Conservation (phyloP, 495 filamentous ascomycete species). For the Letharia lupina region DNA sequence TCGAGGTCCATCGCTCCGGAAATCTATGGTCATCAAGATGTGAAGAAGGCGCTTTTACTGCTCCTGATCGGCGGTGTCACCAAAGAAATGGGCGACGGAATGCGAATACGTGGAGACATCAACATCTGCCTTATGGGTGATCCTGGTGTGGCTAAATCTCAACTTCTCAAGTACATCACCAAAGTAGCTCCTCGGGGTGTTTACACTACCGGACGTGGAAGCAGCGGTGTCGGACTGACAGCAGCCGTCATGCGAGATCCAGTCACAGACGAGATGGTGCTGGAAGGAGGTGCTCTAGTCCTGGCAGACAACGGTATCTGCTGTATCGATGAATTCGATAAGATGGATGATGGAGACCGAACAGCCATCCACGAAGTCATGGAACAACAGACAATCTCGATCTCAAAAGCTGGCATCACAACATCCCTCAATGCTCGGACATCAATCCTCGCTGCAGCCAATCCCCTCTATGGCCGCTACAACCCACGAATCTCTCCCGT, state of each 20-base stretch:
- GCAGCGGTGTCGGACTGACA: constrained; percentile 92
- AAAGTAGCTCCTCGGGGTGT: constrained; percentile 96
- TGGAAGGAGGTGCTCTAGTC: constrained; percentile 93
- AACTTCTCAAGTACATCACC: constrained; percentile 93
- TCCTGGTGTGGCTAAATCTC: constrained; percentile 97
- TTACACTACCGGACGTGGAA: constrained; percentile 94
- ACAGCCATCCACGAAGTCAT: constrained; percentile 99
- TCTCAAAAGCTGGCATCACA: constrained; percentile 95
- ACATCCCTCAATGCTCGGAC: constrained; percentile 94
- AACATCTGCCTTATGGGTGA: constrained; percentile 99
- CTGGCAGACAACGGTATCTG: constrained; percentile 97
- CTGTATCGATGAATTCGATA: constrained; percentile 99
- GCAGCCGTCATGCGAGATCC: constrained; percentile 98
- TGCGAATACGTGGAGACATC: constrained; percentile 97
- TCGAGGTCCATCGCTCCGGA: constrained; percentile 94
- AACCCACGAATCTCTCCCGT: constrained; percentile 94
- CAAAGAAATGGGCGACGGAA: constrained; percentile 95
- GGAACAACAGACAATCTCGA: constrained; percentile 98
- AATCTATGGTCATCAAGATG: constrained; percentile 92
- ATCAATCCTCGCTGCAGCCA: constrained; percentile 94
- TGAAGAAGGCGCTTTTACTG: constrained; percentile 93
- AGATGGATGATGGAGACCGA: constrained; percentile 95
- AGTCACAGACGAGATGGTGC: constrained; percentile 96
- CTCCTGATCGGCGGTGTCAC: constrained; percentile 93
- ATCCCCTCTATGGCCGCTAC: constrained; percentile 95